These are phyloP conservation scores for Thalassiosira profunda DNA, from an alignment of 108 stramenopile species.

Conservation along the genomic window DNA sequence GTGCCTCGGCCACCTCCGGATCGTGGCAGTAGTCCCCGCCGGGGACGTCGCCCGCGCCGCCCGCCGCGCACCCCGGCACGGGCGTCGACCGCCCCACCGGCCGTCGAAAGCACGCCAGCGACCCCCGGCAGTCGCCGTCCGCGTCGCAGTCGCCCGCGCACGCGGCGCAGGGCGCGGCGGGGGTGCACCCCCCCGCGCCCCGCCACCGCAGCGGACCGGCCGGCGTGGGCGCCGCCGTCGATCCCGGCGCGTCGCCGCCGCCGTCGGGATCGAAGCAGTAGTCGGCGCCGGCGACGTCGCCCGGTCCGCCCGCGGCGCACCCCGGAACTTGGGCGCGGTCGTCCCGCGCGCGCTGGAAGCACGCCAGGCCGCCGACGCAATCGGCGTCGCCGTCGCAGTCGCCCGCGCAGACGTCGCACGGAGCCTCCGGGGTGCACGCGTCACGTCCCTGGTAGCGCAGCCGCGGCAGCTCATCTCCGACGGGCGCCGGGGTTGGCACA, in stretches of 20 bases:
- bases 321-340: constrained; percentile 43
- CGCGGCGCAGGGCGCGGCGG: constrained; percentile 24
- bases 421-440: constrained; percentile 11
- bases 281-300: constrained; percentile 41
- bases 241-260: not conserved
- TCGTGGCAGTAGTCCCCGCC: constrained; percentile 48
- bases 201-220: constrained; percentile 19
- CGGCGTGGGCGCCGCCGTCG: constrained; percentile 3
- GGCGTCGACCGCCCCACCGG: constrained; percentile 9
- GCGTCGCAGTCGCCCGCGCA: constrained; percentile 41
- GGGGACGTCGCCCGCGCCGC: constrained; percentile 40
- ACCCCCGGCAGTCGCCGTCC: constrained; percentile 27
- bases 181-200: constrained; percentile 33
- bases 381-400: constrained; percentile 49
- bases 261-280: constrained; percentile 39
- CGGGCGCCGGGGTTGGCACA: not conserved
- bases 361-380: constrained; percentile 30
- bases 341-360: constrained; percentile 47
- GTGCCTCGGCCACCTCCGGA: not conserved
- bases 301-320: constrained; percentile 22
- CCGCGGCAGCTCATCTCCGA: not conserved
- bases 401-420: constrained; percentile 35
- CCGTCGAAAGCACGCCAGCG: constrained; percentile 22
- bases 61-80: constrained; percentile 37
- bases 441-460: constrained; percentile 40